Base-by-base conservation (phyloP, 352 stramenopile genomes). In the Saprolegnia parasitica region DNA sequence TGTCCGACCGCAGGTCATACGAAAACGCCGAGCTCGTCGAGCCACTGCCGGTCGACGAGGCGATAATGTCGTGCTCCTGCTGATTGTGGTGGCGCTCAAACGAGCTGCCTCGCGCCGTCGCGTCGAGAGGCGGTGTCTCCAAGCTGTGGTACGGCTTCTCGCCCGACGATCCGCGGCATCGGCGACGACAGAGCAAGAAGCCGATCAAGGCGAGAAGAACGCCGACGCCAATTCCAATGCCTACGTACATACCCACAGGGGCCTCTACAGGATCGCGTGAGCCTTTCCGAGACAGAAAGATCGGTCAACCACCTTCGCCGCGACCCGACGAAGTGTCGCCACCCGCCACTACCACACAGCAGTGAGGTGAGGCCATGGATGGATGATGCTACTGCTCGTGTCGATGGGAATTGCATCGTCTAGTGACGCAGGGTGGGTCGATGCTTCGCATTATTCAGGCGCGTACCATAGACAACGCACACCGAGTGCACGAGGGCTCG, bases 1-100 rank as follows among this genome's bases (percentile, higher is more conserved):
- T n/a, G 40, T 70, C 63, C 15, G 45, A 26, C 9, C 63, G 63
- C 8, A 70, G 62, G 40, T 70, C 63, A 35, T 70, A 70, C 32
- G 26, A 10, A 29, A 62, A 70, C 4, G 46, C 63, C 40, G 61
- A 70, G 29, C 20, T 70, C 8, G 45, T 47, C 9, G 6, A 6
- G n/a, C 4, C 3, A 4, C 11, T n/a, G 3, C 20, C 20, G 35
- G 52, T 21, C 11, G 24, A 42, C 24, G 9, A 2, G 3, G 52
- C n/a, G 21, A 21, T 52, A 16, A 60, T 24, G 13, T 60, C 52
- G 35, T 20, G 35, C 35, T 60, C 11, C 9, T 60, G 52, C 52
- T 60, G 52, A 16, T 60, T n/a, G 9, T 60, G 52, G 9, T 26
- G 20, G 11, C 20, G 52, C 35, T 60, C 11, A 11, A 60, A 60